Base-by-base conservation (phyloP, 441 rosid genomes). In the Erodium trifolium region DNA sequence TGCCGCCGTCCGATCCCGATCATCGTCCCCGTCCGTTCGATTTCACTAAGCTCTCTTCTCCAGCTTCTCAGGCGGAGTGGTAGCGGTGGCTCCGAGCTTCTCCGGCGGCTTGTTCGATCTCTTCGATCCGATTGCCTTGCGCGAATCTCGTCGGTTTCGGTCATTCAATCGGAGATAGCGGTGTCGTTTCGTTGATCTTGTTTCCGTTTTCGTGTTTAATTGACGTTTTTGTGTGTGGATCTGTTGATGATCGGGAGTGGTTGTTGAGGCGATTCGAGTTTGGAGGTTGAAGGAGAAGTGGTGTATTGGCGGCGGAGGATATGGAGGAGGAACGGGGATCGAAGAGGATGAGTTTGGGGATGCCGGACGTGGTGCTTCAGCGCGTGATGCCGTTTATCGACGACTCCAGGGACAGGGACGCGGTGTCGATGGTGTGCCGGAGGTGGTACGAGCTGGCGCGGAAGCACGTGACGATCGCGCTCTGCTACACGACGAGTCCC, bases 391-490 rank as follows among this genome's bases (percentile, higher is more conserved):
- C 88, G 2, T 85, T 85, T 78, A 77, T 94, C 72, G 66, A 76
- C 65, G 99, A 90, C 66, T 76, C 96, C 0, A 84, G 79, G 18
- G 97, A 91, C 71, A 85, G 96, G 0, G 92, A 87, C 73, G 87
- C 92, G 0, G 86, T 86, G 14, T 94, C 97, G 1, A 62, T 88
- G 23, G 99, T 92, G 34, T 90, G 92, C 59, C 79, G 84, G 8
- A 72, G 89, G 4, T 90, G 94, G 97, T 84, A 77, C 74, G 88
- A 86, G 65, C 78, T 90, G 3, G 97, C 97, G 0, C 73, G 99
- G 34, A 89, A 86, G 82, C 96, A 94, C 71, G 76, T 94, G 29
- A 94, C 99, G 2, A 87, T 94, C 63, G 92, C 97, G 18, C 66
- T 87, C 0, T 94, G 96, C 72, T 90, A 94, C 73, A 79, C 96